Evolutionary conservation across 192 early-diverging fungal species (phyloP).

Genomic region (Kappamyces sp.): DNA sequence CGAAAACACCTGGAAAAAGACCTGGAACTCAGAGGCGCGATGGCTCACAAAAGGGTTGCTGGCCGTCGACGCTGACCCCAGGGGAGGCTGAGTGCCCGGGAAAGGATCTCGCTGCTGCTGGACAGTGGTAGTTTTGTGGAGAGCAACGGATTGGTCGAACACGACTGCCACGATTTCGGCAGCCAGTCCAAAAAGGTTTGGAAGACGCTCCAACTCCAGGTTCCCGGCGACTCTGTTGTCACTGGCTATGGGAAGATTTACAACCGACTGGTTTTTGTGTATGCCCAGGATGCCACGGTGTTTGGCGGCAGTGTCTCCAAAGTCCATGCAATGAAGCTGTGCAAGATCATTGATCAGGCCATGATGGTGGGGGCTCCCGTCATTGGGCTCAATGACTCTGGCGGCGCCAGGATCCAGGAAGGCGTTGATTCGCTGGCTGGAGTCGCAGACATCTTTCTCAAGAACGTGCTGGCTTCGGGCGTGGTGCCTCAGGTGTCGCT

Average conservation of each 20-base stretch:
- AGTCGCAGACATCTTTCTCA: conserved; percentile 92
- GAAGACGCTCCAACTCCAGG: conserved; percentile 25
- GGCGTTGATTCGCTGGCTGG: conserved; percentile 94
- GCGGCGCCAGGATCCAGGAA: conserved; percentile 96
- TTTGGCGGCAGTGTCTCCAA: conserved; percentile 86
- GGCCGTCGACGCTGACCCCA: conserved; percentile 15
- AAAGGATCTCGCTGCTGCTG: conserved; percentile 78
- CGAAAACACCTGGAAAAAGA: no score
- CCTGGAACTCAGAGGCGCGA: no score
- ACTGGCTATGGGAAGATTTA: conserved; percentile 94
- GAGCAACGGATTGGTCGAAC: conserved; percentile 90
- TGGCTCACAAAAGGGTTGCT: no score
- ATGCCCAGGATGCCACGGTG: conserved; percentile 90
- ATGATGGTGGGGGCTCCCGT: conserved; percentile 88
- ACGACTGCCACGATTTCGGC: conserved; percentile 85
- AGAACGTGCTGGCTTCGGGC: conserved; percentile 85
- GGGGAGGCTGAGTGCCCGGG: conserved; percentile 92
- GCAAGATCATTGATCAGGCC: conserved; percentile 91
- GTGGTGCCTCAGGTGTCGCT: conserved; percentile 93
- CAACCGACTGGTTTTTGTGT: conserved; percentile 82
- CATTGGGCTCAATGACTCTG: conserved; percentile 93
- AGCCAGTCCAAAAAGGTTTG: conserved; percentile 68
- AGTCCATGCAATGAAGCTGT: conserved; percentile 85
- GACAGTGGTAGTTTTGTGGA: conserved; percentile 83
- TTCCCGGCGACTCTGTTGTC: conserved; percentile 91